Base-by-base conservation (phyloP, 1,139 yeast genomes). In the Magnusiomyces tetraspermus region DNA sequence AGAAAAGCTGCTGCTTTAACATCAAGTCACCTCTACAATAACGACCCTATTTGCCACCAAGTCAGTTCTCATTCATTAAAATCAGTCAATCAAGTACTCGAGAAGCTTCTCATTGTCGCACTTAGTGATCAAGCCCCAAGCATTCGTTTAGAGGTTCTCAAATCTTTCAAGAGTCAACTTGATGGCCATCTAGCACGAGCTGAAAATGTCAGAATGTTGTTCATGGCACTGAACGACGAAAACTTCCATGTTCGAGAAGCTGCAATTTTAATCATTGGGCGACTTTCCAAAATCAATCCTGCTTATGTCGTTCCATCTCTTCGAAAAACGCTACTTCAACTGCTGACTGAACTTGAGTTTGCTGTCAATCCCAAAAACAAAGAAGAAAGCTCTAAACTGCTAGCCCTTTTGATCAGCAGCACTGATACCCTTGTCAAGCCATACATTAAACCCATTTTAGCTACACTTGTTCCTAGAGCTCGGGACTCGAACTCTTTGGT, bases 181-280 rank as follows among this genome's bases (percentile, higher is more conserved):
- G 97, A 92, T 63, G 88, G 96, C 0, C 98, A 92, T 62, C 71
- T 94, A 47, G 87, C 97, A 0, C 97, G 92, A 67, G 95, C 96
- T 0, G 95, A 85, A 58, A 90, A 89, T 63, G 94, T 90, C 23
- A 76, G 89, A 53, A 70, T 90, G 30, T 71, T 94, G 38, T 87
- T 92, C 63, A 86, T 90, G 74, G 94, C 96, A 0, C 72, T 92
- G 53, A 87, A 94, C 64, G 99, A 94, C 68, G 98, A 90, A 66
- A 80, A 79, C 1, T 94, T 92, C 65, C 80, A 79, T 13, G 87
- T 92, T 23, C 77, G 96, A 51, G 81, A 85, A 61, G 85, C 80
- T n/a, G 85, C 96, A 0, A 79, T 90, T 45, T 76, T 76, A 48
- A 77, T 90, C 8, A 79, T 92, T 55, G 97, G 98, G 1, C 76